These are phyloP conservation scores for Dactylis glomerata DNA, from an alignment of 176 grass and related monocot species.

Conservation along the genomic window DNA sequence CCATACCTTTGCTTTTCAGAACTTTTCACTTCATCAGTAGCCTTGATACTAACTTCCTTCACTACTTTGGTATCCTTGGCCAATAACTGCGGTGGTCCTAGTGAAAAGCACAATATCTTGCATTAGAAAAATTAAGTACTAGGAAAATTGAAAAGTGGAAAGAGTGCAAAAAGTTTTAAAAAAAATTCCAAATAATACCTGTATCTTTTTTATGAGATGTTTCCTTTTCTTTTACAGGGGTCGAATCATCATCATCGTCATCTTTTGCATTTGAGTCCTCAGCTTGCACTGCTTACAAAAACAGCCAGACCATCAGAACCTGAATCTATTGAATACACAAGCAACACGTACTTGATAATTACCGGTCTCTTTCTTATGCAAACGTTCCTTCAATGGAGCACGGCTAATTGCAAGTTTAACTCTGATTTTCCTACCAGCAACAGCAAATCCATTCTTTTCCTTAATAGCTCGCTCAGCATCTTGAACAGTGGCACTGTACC, in stretches of 20 bases:
- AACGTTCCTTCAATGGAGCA: constrained; percentile 64
- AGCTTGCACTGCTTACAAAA: constrained; percentile 31
- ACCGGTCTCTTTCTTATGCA: constrained; percentile 64
- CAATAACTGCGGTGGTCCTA: constrained; percentile 15
- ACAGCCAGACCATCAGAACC: constrained; percentile 19
- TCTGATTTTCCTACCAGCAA: constrained; percentile 86
- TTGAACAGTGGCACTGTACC: constrained; percentile 67
- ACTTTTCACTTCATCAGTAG: constrained; percentile 43
- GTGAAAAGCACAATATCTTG: constrained; percentile 28
- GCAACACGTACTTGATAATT: constrained; percentile 22
- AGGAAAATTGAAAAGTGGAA: constrained; percentile 10
- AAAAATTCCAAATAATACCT: constrained; percentile 39
- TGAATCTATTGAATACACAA: neutral
- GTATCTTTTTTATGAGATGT: constrained; percentile 17
- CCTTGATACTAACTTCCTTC: constrained; percentile 19
- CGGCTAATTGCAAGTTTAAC: constrained; percentile 80
- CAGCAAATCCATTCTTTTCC: constrained; percentile 64
- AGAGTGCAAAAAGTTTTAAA: constrained; percentile 22
- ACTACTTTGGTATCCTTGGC: constrained; percentile 18
- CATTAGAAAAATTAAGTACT: constrained; percentile 10
- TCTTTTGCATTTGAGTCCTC: constrained; percentile 44
- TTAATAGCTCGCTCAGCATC: constrained; percentile 84
- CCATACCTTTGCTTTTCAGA: constrained; percentile 92
- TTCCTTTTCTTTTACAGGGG: constrained; percentile 25
- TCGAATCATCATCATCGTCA: constrained; percentile 32